Base-by-base conservation (phyloP, 352 stramenopile genomes). In the Phytophthora melonis region DNA sequence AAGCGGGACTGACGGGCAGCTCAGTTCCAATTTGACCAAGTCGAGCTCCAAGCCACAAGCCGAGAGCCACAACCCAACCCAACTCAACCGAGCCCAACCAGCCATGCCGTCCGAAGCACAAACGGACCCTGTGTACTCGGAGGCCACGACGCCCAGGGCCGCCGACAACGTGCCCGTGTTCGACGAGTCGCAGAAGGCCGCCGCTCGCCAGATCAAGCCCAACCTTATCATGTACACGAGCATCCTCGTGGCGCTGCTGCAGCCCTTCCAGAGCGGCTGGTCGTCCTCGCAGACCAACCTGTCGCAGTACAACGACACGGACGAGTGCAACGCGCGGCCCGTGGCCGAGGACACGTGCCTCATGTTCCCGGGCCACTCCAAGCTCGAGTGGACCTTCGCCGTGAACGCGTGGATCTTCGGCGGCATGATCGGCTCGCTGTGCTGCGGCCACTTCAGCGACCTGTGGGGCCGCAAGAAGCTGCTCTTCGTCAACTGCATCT, bases 251-350 rank as follows among this genome's bases (percentile, higher is more conserved):
- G 79, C 75, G 30, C 62, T 83, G 16, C 56, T 86, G 32, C 70
- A 83, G 32, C 69, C 76, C 4, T 75, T 84, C 59, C 81, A 91
- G 66, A 82, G 77, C 63, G 83, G 83, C 19, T 90, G 83, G 83
- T 80, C 74, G n/a, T 66, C 83, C 13, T 80, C 79, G 32, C 76
- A 90, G n/a, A n/a, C n/a, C n/a, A n/a, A n/a, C n/a, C n/a, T n/a
- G n/a, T n/a, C n/a, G n/a, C n/a, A n/a, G n/a, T n/a, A n/a, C n/a
- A n/a, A n/a, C n/a, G n/a, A n/a, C n/a, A n/a, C n/a, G n/a, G n/a
- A n/a, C n/a, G n/a, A n/a, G n/a, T n/a, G n/a, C n/a, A n/a, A n/a
- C n/a, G n/a, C n/a, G n/a, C n/a, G n/a, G n/a, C n/a, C n/a, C n/a
- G n/a, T n/a, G n/a, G n/a, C n/a, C n/a, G n/a, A n/a, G n/a, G n/a